phyloP scores from a whole-genome alignment of 139 green algal species.

The Spirogloea muscicola region DNA sequence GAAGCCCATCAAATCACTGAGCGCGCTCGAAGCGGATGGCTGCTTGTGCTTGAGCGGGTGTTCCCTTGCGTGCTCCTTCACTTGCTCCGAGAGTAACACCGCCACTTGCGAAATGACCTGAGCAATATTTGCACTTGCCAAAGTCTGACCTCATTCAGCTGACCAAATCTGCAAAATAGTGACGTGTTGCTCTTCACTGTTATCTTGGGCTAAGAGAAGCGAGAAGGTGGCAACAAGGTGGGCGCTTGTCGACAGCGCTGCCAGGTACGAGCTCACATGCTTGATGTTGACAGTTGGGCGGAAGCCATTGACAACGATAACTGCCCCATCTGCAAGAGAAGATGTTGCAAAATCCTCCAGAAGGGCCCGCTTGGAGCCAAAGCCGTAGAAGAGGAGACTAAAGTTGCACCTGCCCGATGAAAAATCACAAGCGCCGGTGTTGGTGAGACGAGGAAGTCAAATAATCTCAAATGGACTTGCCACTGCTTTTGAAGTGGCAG shows the following conservation, averaged over 20 bases:
- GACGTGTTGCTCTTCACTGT: too few relatives aligned
- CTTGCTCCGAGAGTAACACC: background rate
- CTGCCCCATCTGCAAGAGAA: conserved; percentile 1
- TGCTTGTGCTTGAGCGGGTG: background rate
- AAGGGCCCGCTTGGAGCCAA: conserved; percentile 30
- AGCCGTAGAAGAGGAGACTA: conserved; percentile 40
- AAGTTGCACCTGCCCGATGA: conserved; percentile 31
- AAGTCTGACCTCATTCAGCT: too few relatives aligned
- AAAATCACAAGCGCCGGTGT: too few relatives aligned
- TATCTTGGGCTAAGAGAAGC: too few relatives aligned
- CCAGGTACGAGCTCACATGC: too few relatives aligned
- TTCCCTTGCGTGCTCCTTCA: background rate
- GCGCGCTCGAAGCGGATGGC: background rate
- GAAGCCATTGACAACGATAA: conserved; percentile 34
- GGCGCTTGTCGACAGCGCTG: too few relatives aligned
- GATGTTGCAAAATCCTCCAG: conserved; percentile 27
- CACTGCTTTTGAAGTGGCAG: too few relatives aligned
- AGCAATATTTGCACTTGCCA: too few relatives aligned
- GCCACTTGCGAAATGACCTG: conserved; percentile 19
- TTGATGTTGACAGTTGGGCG: conserved; percentile 25
- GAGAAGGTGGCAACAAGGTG: too few relatives aligned
- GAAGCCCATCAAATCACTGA: background rate
- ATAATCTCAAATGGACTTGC: too few relatives aligned
- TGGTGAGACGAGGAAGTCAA: too few relatives aligned
- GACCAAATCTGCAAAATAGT: too few relatives aligned